Evolutionary conservation across 2,329 filamentous ascomycete genomes (phyloP), one percentile per base, ranked within the genome.

Genomic region (Venturia effusa): DNA sequence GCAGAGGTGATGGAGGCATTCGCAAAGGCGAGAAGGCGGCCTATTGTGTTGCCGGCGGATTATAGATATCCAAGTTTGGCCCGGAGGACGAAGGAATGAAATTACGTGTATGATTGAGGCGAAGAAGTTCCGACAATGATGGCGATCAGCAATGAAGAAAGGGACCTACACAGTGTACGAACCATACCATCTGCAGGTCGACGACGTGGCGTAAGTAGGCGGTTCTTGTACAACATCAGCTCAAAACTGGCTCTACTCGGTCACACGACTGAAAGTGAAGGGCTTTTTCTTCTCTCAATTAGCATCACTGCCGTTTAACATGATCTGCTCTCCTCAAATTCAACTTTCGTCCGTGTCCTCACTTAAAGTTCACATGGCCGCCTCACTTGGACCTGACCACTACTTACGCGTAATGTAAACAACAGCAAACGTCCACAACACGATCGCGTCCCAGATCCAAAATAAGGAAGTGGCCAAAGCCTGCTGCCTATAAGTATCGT

Each of bases 1-100:
- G 86, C 88, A 43, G 87, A 89, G 70, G 81, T 88, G 65, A 82
- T 86, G 69, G 84, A 92, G 73, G 85, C 89, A 65, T 96, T 93
- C 78, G 83, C 85, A 69, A 84, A 85, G 74, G 86, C 89, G 61
- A 86, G 88, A 69, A 82, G 88, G 70, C 84, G 85, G 67, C 90
- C 92, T 30, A 85, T 93, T 71, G 85, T 96, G 68, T 76, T 85
- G 70, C 81, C 81, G 17, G 63, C 41, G 4, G 59, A 57, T n/a
- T 57, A 32, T 30, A 57, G 27, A 57, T 57, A 57, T 34, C 51
- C 51, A 57, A 57, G 51, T 19, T 30, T 57, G 19, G 51, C 27
- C 17, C 30, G 51, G 30, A 17, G 51, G 51, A 57, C 51, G 27
- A 57, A 57, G 51, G 51, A 34, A 19, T 57, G 51, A 57, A 24